Conservation (phyloP, 1,284 basidiomycete genomes). For the Golubevia pallescens region DNA sequence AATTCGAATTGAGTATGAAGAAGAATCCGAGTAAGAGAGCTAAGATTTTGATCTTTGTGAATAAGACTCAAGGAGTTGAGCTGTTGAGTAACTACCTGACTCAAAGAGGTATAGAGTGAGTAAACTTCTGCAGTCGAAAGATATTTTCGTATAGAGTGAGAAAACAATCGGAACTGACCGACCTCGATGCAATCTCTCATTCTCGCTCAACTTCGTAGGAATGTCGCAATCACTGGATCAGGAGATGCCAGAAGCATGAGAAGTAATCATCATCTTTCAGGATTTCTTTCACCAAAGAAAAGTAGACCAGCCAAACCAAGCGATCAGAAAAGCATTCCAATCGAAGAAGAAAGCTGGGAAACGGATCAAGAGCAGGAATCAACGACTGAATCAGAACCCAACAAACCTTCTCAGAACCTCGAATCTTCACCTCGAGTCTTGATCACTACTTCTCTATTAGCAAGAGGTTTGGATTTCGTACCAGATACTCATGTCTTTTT, state of each 20-base stretch:
- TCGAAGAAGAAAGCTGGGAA: constrained; percentile 3
- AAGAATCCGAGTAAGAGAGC: constrained; percentile 63
- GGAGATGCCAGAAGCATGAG: constrained; percentile 74
- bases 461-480: constrained; percentile 86
- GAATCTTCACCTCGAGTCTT: constrained; percentile 72
- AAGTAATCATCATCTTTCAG: no score
- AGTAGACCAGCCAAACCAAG: constrained; percentile 1
- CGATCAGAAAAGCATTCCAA: no score
- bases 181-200: no score
- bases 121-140: no score
- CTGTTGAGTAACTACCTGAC: constrained; percentile 71
- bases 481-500: constrained; percentile 65
- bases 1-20: constrained; percentile 25
- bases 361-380: constrained; percentile 2
- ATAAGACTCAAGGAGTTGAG: constrained; percentile 74
- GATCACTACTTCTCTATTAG: constrained; percentile 85
- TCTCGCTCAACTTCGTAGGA: no score
- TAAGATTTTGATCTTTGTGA: constrained; percentile 81
- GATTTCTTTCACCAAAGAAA: no score
- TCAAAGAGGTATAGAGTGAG: constrained; percentile 71
- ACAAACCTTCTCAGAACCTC: constrained; percentile 5
- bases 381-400: constrained; percentile 3
- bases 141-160: no score
- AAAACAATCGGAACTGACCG: no score
- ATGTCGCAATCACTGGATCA: constrained; percentile 59